Percentiles rank a stretch among this genome's conserved stretches.
Conservation (phyloP, 805 yeast genomes). For the Saccharomycopsis fibuligera region DNA sequence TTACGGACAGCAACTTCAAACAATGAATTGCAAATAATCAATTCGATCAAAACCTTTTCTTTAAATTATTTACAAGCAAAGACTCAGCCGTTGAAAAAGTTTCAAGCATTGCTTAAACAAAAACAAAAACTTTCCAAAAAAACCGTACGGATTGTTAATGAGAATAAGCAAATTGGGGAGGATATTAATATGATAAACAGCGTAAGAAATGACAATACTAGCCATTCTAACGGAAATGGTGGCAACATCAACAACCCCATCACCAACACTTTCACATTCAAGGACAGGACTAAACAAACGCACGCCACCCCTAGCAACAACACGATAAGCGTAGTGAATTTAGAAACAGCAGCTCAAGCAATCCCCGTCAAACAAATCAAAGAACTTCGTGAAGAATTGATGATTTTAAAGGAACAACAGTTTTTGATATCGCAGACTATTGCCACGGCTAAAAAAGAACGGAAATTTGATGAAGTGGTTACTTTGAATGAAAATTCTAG, state of each 20-base stretch:
- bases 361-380: slow-evolving; percentile 46
- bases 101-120: slow-evolving; percentile 32
- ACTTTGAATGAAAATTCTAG: slow-evolving; percentile 50
- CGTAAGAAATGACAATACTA: neutral
- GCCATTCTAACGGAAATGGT: neutral
- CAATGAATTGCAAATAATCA: slow-evolving; percentile 15
- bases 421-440: slow-evolving; percentile 65
- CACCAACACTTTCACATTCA: no score
- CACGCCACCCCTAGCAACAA: neutral
- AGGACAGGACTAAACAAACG: neutral
- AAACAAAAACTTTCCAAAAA: slow-evolving; percentile 27
- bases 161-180: neutral
- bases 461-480: slow-evolving; percentile 72
- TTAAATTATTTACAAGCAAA: slow-evolving; percentile 7
- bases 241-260: no score
- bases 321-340: slow-evolving; percentile 3
- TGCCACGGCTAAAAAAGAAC: slow-evolving; percentile 49
- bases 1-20: neutral
- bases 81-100: slow-evolving; percentile 21
- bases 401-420: slow-evolving; percentile 82
- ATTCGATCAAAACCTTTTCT: slow-evolving; percentile 8
- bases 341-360: neutral
- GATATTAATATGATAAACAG: neutral
- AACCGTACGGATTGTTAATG: slow-evolving; percentile 13
- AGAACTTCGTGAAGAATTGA: slow-evolving; percentile 60